Conservation (phyloP, 2,329 filamentous ascomycete species). For the Gaeumannomyces tritici region DNA sequence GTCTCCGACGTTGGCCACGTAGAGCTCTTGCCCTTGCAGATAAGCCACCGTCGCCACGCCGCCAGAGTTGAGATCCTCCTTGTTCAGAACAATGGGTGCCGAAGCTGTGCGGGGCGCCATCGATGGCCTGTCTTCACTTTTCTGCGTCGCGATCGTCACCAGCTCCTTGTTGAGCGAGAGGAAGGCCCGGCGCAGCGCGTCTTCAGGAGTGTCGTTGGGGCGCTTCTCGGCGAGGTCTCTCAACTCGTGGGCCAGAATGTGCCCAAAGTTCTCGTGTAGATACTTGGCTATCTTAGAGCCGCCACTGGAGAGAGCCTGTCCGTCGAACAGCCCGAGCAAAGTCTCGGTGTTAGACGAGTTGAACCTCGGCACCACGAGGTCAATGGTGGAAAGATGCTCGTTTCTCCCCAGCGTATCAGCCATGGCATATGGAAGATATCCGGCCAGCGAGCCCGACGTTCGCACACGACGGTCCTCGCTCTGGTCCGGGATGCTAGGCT, state of each 20-base stretch:
- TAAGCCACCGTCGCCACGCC: constrained; percentile 90
- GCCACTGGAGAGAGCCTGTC: constrained; percentile 76
- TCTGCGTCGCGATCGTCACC: constrained; percentile 72
- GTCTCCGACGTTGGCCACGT: constrained; percentile 91
- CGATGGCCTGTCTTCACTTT: constrained; percentile 62
- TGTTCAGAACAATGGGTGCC: constrained; percentile 67
- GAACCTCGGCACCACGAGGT: constrained; percentile 89
- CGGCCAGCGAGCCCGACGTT: constrained; percentile 91
- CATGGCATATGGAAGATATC: constrained; percentile 91
- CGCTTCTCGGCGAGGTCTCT: constrained; percentile 18
- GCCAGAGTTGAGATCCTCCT: constrained; percentile 83
- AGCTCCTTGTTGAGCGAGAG: constrained; percentile 88
- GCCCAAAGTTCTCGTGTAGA: constrained; percentile 88
- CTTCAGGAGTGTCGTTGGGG: constrained; percentile 64
- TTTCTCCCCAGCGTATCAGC: constrained; percentile 88
- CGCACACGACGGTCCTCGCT: constrained; percentile 90
- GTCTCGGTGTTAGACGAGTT: constrained; percentile 84
- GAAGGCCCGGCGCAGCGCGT: constrained; percentile 81
- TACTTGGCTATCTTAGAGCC: constrained; percentile 96
- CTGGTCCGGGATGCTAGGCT: constrained; percentile 87
- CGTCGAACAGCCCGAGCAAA: constrained; percentile 91
- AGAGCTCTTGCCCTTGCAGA: constrained; percentile 80
- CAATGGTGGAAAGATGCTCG: constrained; percentile 90
- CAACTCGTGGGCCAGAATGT: constrained; percentile 67
- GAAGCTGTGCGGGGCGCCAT: constrained; percentile 59